phyloP scores from a whole-genome alignment of 805 yeast species.

The Metschnikowia vanudenii region DNA sequence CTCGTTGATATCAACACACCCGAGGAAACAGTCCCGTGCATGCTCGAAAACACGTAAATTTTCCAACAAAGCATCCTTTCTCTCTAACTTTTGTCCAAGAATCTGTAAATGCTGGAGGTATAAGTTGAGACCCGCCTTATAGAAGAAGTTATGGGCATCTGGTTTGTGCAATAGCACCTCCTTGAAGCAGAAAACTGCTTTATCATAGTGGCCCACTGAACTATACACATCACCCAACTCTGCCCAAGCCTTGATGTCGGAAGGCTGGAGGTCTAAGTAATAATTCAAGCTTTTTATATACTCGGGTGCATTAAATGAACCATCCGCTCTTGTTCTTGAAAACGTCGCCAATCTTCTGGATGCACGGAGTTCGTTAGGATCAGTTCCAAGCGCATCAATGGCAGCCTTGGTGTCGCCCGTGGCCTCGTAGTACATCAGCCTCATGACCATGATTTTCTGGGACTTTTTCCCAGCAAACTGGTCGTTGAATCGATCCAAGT shows the following conservation, averaged over 20 bases:
- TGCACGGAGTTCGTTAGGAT: slow-evolving; percentile 37
- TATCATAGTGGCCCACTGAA: slow-evolving; percentile 58
- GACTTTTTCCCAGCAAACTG: slow-evolving; percentile 57
- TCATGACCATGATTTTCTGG: slow-evolving; percentile 55
- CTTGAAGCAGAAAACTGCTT: slow-evolving; percentile 63
- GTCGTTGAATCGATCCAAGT: slow-evolving; percentile 65
- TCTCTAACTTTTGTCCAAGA: slow-evolving; percentile 17
- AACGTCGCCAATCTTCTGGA: slow-evolving; percentile 39
- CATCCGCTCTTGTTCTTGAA: slow-evolving; percentile 22
- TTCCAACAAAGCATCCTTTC: slow-evolving; percentile 32
- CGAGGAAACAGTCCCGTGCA: slow-evolving; percentile 51
- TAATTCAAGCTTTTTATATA: slow-evolving; percentile 56
- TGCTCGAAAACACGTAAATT: slow-evolving; percentile 24
- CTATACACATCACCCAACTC: slow-evolving; percentile 70
- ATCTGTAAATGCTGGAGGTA: slow-evolving; percentile 30
- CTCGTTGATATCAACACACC: slow-evolving; percentile 77
- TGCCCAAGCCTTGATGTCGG: slow-evolving; percentile 76
- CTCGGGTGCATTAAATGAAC: slow-evolving; percentile 23
- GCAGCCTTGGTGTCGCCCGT: slow-evolving; percentile 39
- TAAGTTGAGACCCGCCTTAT: slow-evolving; percentile 51
- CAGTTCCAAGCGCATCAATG: slow-evolving; percentile 25
- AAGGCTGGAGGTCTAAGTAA: slow-evolving; percentile 62
- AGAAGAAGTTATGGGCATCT: slow-evolving; percentile 62
- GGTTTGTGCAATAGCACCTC: slow-evolving; percentile 73
- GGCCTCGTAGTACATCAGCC: slow-evolving; percentile 57